Evolutionary conservation across 352 stramenopile genomes (phyloP), one percentile per base, ranked within the genome.

Genomic region (Globisporangium nagaii): DNA sequence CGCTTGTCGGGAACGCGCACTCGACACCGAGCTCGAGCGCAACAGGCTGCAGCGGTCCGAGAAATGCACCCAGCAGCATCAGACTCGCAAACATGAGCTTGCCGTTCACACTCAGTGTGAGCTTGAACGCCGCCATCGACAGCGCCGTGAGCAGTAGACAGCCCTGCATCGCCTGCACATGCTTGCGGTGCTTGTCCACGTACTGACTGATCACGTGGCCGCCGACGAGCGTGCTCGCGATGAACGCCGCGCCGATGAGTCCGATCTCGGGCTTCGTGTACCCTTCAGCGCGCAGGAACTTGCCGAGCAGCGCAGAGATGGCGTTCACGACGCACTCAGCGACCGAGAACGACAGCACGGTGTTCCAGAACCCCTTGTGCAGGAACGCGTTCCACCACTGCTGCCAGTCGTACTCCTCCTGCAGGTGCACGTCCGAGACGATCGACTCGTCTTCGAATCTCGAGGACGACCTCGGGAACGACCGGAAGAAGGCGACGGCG

Each of bases 291-390:
- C 62, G 71, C 3, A 87, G 66, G 47, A 90, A 82, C 40, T 90
- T 86, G 36, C 74, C 74, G 27, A 87, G 47, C 41, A 90, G 56
- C n/a, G 79, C 72, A 37, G 75, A 86, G 62, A 90, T 84, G 20
- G 70, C 75, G 51, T 88, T 90, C 4, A 86, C 30, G 30, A 88
- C 45, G 47, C 70, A 86, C 52, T 90, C 79, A n/a, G 76, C 77
- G 0, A 90, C 50, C 3, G 75, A 84, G 51, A 90, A 88, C 0
- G 68, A 66, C 5, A 79, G 57, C 2, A 86, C 66, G 0, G 76
- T 88, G 55, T 83, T 61, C 65, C 54, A 78, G 53, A 87, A 90
- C 1, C 79, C 79, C 0, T 45, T 62, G 62, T 90, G 74, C 8
- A 59, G 67, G 58, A 89, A 89, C 10, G 76, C 74, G 27, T 55